These are phyloP conservation scores for Aspergillaceae sp. DNA, from an alignment of 2,329 filamentous ascomycete species.

Conservation along the genomic window DNA sequence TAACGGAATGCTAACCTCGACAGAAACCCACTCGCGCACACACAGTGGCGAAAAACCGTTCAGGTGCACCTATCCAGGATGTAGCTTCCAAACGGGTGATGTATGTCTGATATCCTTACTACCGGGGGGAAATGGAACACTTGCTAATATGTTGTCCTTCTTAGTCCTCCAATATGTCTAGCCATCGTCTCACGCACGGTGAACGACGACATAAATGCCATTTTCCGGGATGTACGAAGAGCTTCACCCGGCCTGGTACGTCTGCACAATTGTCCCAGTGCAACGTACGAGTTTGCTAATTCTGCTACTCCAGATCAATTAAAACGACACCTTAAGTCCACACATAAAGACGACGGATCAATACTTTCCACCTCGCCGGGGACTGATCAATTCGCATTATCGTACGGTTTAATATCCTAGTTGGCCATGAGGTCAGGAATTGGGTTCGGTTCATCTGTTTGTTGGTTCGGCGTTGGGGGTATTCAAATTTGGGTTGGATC, in stretches of 20 bases:
- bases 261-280: neutral
- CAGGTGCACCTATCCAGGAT: constrained; percentile 35
- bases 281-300: constrained; percentile 1
- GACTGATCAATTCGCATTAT: constrained; percentile 14
- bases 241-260: constrained; percentile 38
- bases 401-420: constrained; percentile 8
- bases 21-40: constrained; percentile 37
- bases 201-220: constrained; percentile 36
- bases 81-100: constrained; percentile 37
- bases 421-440: neutral
- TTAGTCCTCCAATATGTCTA: constrained; percentile 39
- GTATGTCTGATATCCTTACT: constrained; percentile 18
- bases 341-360: constrained; percentile 23
- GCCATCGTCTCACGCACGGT: constrained; percentile 36
- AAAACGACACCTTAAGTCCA: constrained; percentile 32
- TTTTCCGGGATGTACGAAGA: constrained; percentile 33
- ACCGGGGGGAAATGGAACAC: neutral
- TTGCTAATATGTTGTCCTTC: neutral
- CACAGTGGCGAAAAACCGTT: constrained; percentile 38
- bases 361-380: constrained; percentile 15
- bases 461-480: neutral
- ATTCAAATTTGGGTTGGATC: neutral
- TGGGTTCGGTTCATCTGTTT: neutral
- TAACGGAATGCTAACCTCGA: constrained; percentile 11
- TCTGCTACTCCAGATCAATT: constrained; percentile 25